Base-by-base conservation (phyloP, 805 yeast species). In the Maudiozyma turicensis region DNA sequence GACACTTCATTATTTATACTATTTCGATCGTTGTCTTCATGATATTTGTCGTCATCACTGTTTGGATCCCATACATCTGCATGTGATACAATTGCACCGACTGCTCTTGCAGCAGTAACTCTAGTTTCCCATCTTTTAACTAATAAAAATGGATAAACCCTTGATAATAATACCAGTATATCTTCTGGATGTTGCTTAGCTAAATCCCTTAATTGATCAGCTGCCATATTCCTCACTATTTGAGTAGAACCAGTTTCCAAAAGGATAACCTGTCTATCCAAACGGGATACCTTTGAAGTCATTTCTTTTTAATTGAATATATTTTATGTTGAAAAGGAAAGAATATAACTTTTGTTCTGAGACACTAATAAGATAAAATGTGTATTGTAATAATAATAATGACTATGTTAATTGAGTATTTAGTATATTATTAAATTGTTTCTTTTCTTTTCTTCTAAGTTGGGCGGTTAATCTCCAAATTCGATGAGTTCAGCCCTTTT, bases 111-210 rank as follows among this genome's bases (percentile, higher is more conserved):
- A 1, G 99, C 93, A 1, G 98, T 82, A 1, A 86, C 83, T 64
- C 99, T 76, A 0, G 99, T 90, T 65, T 93, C 99, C 99, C 99
- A 93, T 67, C 83, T 88, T 50, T 73, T 76, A 29, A 88, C 80
- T 59, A 81, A 77, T 50, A 93, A 72, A 63, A 81, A 93, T 0
- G 99, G 98, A 58, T 89, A 87, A 1, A 93, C 95, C 51, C 98
- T 75, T 13, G 95, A 87, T 34, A 93, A 69, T 40, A 93, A 70
- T 50, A 84, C 84, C 47, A 88, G 73, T 20, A 86, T 79, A 59
- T 93, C 98, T 60, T 91, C 98, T 0, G 98, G 96, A 60, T 93
- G 98, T 41, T 85, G 84, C 64, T 85, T 85, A 30, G 96, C 97
- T 38, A 95, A 74, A 56, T 91, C 98, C 5, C 96, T 87, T 55